phyloP scores from a whole-genome alignment of 345 rosid genomes.

The Lepidium aucheri region DNA sequence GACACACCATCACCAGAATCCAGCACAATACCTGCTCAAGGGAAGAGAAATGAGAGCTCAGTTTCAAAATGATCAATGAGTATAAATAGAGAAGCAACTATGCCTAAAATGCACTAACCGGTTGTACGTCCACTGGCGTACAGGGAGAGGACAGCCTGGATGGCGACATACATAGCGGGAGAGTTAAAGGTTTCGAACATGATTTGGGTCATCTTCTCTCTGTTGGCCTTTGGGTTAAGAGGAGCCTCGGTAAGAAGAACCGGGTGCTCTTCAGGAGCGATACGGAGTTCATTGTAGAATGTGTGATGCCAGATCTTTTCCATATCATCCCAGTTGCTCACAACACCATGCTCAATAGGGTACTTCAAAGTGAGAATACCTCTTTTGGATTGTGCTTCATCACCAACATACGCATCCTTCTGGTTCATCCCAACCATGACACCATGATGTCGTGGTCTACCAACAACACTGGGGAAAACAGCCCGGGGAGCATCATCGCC shows the following conservation, averaged over 20 bases:
- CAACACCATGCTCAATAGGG: conserved; percentile 61
- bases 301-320: conserved; percentile 67
- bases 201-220: conserved; percentile 61
- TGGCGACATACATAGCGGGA: conserved; percentile 56
- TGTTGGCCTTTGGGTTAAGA: conserved; percentile 54
- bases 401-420: conserved; percentile 59
- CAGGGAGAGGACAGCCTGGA: conserved; percentile 52
- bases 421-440: conserved; percentile 69
- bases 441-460: conserved; percentile 59
- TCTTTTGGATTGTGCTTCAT: conserved; percentile 62
- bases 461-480: conserved; percentile 60
- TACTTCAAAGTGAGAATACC: conserved; percentile 61
- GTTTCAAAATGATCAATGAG: background rate
- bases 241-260: conserved; percentile 62
- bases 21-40: conserved; percentile 44
- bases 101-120: conserved; percentile 27
- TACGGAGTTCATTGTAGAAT: conserved; percentile 54
- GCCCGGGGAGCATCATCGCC: conserved; percentile 65
- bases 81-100: background rate
- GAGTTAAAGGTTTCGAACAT: conserved; percentile 53
- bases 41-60: background rate
- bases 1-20: conserved; percentile 61
- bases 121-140: conserved; percentile 65
- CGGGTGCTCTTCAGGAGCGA: conserved; percentile 55
- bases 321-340: conserved; percentile 70